Base-by-base conservation (phyloP, 768 basidiomycete genomes). In the Panaeolus papilionaceus region DNA sequence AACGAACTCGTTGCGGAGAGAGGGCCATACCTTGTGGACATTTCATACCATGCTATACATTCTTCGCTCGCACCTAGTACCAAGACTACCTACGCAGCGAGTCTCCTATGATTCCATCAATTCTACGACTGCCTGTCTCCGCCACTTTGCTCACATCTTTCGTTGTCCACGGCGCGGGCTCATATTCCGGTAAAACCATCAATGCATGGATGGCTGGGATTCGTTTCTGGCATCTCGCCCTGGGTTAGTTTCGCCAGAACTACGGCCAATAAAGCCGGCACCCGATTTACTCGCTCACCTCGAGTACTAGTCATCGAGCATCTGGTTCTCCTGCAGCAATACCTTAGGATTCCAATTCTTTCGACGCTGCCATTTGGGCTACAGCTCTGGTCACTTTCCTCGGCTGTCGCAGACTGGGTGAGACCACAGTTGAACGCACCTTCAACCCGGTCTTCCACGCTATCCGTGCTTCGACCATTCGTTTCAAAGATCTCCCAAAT, bases 51-150 rank as follows among this genome's bases (percentile, higher is more conserved):
- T 2, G n/a, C 65, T 8, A 65, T 74, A 8, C 62, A 65, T n/a
- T 49, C 62, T 4, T 69, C 71, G 0, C 64, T 76, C 2, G 72
- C 74, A 1, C 63, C 71, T 12, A 67, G 49, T 12, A 76, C 74
- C 9, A 67, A 61, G 5, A 64, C 49, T 11, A 74, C 73, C 6
- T 81, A 81, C 49, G 77, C 74, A 0, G 77, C 80, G 0, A 78
- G 79, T 0, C 49, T 79, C 0, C 71, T 79, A 0, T 68, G 73
- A 0, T 81, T 79, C 69, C 78, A 71, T 0, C 75, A 81, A 54
- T 82, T 79, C 63, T 82, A 80, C 37, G 76, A 82, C 51, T 33
- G 33, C 33, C 33, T 5, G 33, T 33, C 33, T 33, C 33, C 33
- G 2, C 33, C 33, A 5, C 5, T 5, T 5, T 33, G 33, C 33